Evolutionary conservation across 768 basidiomycete genomes (phyloP).

Genomic region (Pisolithus microcarpus): DNA sequence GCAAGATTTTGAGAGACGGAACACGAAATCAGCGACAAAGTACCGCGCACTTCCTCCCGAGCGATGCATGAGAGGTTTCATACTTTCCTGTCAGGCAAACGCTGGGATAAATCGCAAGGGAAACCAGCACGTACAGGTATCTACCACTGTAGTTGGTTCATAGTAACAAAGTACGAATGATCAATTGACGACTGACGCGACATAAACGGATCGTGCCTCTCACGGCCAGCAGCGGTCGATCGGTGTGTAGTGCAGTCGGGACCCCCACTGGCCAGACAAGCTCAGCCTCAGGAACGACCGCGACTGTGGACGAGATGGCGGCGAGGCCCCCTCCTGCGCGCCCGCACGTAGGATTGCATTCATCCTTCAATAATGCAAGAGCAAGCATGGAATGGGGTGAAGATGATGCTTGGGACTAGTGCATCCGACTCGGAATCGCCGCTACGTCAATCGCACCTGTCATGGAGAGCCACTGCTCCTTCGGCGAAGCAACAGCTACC

Average conservation of each 20-base stretch:
- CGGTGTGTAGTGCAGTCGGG: not conserved
- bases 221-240: no score
- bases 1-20: no score
- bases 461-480: slow-evolving; percentile 32
- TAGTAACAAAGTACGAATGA: no score
- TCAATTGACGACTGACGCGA: no score
- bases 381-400: slow-evolving; percentile 66
- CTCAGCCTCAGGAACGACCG: not conserved
- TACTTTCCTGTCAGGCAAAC: no score
- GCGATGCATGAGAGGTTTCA: no score
- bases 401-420: slow-evolving; percentile 84
- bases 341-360: slow-evolving; percentile 62
- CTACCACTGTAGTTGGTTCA: no score
- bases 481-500: slow-evolving; percentile 23
- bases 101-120: no score
- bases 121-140: no score
- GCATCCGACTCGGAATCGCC: slow-evolving; percentile 72
- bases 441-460: slow-evolving; percentile 40
- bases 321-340: slow-evolving; percentile 66
- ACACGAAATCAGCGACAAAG: no score
- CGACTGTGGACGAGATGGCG: slow-evolving; percentile 27
- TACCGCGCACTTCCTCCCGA: no score
- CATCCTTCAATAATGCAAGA: slow-evolving; percentile 34
- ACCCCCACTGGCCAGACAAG: not conserved
- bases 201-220: no score